Evolutionary conservation across 805 yeast species (phyloP).

Genomic region (Candida silvatica): DNA sequence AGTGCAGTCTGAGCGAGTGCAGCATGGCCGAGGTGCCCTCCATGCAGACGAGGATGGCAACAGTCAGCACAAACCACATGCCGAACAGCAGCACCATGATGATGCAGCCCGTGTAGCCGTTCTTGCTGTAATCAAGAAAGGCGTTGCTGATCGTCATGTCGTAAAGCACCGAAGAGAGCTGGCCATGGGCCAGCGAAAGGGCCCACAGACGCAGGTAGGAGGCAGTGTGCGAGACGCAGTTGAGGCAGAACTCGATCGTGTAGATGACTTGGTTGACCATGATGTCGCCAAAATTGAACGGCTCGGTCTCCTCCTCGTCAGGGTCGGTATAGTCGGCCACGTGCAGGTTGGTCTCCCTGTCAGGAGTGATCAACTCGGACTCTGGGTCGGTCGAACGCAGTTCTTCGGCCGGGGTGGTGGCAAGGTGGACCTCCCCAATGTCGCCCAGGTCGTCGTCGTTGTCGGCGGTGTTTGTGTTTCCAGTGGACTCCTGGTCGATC

Average conservation of each 20-base stretch:
- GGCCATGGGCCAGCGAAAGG: slow-evolving; percentile 72
- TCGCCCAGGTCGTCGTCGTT: slow-evolving; percentile 9
- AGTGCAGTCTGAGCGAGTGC: slow-evolving; percentile 67
- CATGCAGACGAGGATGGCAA: slow-evolving; percentile 63
- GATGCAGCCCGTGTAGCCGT: slow-evolving; percentile 46
- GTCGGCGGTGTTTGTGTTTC: slow-evolving; percentile 13
- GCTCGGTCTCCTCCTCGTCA: slow-evolving; percentile 33
- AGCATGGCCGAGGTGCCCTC: slow-evolving; percentile 84
- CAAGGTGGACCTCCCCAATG: too few species aligned
- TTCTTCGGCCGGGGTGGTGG: slow-evolving; percentile 27
- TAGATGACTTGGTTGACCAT: slow-evolving; percentile 76
- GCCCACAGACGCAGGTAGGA: slow-evolving; percentile 77
- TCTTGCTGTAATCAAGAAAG: slow-evolving; percentile 34
- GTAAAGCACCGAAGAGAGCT: slow-evolving; percentile 67
- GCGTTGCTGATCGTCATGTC: slow-evolving; percentile 63
- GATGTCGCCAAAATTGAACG: slow-evolving; percentile 51
- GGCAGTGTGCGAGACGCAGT: slow-evolving; percentile 75
- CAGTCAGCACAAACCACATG: slow-evolving; percentile 69
- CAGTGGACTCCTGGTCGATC: too few species aligned
- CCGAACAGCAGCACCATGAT: slow-evolving; percentile 57
- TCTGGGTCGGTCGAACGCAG: slow-evolving; percentile 3
- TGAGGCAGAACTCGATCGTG: slow-evolving; percentile 72
- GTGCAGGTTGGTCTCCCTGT: background rate
- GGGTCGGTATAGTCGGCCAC: slow-evolving; percentile 7
- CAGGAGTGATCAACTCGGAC: background rate